Evolutionary conservation across 345 rosid species (phyloP).

Genomic region (Syzygium aromaticum): DNA sequence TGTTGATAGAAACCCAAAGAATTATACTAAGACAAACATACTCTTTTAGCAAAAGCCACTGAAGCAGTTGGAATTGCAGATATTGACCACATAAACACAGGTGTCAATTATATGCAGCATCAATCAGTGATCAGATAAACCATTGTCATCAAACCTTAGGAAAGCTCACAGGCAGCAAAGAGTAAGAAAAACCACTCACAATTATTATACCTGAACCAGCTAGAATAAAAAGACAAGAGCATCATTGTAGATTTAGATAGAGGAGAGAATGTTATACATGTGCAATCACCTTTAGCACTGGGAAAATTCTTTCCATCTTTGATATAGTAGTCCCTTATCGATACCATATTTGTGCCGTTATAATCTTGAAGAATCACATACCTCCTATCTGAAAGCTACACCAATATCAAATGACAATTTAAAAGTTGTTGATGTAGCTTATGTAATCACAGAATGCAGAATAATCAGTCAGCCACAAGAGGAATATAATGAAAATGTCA

Average conservation of each 20-base stretch:
- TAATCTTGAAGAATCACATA: constrained; percentile 34
- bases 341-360: constrained; percentile 36
- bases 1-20: background rate
- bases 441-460: background rate
- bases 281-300: constrained; percentile 34
- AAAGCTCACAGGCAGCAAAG: background rate
- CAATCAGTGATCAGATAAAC: background rate
- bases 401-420: constrained; percentile 1
- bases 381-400: constrained; percentile 54
- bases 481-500: background rate
- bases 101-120: background rate
- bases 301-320: constrained; percentile 39
- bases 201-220: background rate
- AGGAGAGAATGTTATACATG: background rate
- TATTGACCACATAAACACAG: background rate
- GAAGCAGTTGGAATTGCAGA: background rate
- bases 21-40: background rate
- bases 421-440: background rate
- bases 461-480: background rate
- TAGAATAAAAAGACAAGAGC: background rate
- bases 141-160: background rate
- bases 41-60: background rate
- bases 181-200: background rate
- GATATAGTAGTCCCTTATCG: constrained; percentile 37
- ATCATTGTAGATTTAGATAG: background rate